phyloP scores from a whole-genome alignment of 164 flowering plant species.

The Brasenia schreberi region DNA sequence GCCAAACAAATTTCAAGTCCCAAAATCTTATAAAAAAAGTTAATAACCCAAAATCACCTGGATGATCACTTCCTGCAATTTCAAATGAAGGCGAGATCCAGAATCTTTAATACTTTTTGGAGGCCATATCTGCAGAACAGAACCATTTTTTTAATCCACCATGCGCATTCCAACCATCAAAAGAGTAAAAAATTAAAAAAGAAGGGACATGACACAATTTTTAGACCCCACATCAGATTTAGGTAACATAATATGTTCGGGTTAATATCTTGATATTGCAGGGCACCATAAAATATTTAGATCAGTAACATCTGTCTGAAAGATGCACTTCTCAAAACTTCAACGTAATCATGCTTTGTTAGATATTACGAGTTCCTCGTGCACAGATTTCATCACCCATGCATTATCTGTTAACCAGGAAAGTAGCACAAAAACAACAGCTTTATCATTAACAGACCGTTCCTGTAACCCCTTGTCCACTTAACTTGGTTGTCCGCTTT shows the following conservation, averaged over 20 bases:
- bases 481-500: too few relatives aligned
- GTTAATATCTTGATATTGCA: neutral
- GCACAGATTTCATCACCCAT: too few relatives aligned
- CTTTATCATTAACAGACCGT: too few relatives aligned
- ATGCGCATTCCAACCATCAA: neutral
- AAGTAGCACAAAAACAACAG: too few relatives aligned
- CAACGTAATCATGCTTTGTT: neutral
- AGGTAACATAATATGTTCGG: neutral
- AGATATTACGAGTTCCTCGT: too few relatives aligned
- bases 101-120: conserved; percentile 94
- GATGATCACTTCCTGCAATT: conserved; percentile 77
- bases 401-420: too few relatives aligned
- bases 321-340: neutral
- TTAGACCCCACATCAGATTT: neutral
- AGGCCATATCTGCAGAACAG: conserved; percentile 88
- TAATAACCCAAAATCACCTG: conserved; percentile 31
- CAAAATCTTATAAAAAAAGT: neutral
- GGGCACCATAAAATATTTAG: neutral
- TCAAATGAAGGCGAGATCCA: conserved; percentile 80
- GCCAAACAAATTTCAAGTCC: too few relatives aligned
- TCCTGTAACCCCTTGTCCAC: too few relatives aligned
- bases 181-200: too few relatives aligned
- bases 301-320: neutral
- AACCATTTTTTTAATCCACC: too few relatives aligned
- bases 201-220: neutral